phyloP scores from a whole-genome alignment of 2,329 filamentous ascomycete genomes.

The Penicillium sp. region DNA sequence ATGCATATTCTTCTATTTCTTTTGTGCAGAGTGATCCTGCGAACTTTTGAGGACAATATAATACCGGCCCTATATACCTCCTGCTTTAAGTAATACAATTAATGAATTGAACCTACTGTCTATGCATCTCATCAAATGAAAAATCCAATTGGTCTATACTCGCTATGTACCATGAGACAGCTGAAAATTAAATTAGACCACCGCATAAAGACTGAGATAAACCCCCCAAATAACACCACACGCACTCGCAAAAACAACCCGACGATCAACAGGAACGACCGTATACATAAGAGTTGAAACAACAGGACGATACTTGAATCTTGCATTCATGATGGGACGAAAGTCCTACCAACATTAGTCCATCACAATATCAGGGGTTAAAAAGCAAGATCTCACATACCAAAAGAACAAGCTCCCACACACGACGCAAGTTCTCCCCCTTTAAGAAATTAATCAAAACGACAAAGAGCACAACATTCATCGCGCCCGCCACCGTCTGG shows the following conservation, averaged over 20 bases:
- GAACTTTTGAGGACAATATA: not conserved
- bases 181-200: conserved; percentile 22
- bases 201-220: conserved; percentile 64
- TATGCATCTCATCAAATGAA: not conserved
- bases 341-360: conserved; percentile 48
- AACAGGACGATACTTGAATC: conserved; percentile 67
- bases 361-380: not conserved
- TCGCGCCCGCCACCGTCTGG: conserved; percentile 52
- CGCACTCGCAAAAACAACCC: conserved; percentile 66
- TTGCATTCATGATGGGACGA: conserved; percentile 60
- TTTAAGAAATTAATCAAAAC: conserved; percentile 49
- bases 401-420: conserved; percentile 29
- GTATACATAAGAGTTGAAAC: conserved; percentile 68
- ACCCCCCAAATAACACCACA: conserved; percentile 71
- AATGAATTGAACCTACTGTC: not conserved
- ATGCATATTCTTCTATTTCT: conserved; percentile 15
- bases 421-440: conserved; percentile 25
- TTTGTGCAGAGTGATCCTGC: not conserved
- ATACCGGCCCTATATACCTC: conserved; percentile 6
- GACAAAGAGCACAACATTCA: conserved; percentile 57
- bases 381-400: conserved; percentile 22
- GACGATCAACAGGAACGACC: conserved; percentile 64
- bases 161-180: not conserved
- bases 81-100: not conserved
- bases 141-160: not conserved